A percentile compares a stretch with the other conserved stretches of the same genome.
Evolutionary conservation across 257 asterid genomes (phyloP).

Genomic region (Anisodus acutangulus): DNA sequence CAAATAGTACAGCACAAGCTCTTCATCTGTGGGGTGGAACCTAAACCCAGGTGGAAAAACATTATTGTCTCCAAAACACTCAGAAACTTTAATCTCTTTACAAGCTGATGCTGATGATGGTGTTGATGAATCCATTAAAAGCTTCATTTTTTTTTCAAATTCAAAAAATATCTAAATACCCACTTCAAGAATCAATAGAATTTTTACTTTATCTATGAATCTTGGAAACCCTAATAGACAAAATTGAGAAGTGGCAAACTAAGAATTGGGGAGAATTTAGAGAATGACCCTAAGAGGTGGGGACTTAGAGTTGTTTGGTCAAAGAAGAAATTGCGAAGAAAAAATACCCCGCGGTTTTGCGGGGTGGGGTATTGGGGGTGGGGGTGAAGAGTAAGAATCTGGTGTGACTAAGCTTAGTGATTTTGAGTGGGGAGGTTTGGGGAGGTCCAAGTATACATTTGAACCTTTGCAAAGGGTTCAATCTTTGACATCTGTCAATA

Average conservation of each 20-base stretch:
- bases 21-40: conserved; percentile 94
- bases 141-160: neutral
- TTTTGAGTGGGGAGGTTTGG: neutral
- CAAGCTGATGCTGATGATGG: conserved; percentile 18
- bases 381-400: neutral
- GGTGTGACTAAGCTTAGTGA: neutral
- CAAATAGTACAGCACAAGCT: conserved; percentile 70
- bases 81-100: conserved; percentile 40
- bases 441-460: neutral
- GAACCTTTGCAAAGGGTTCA: conserved; percentile 4
- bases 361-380: no score
- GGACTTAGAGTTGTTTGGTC: conserved; percentile 13
- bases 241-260: neutral
- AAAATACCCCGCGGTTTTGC: conserved; percentile 13
- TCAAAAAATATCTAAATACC: neutral
- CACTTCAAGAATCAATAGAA: conserved; percentile 12
- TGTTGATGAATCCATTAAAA: neutral
- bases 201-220: neutral
- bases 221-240: neutral
- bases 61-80: conserved; percentile 34
- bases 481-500: no score
- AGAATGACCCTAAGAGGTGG: neutral
- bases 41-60: conserved; percentile 85
- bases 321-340: neutral
- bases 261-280: neutral